Evolutionary conservation across 1,284 basidiomycete genomes (phyloP).

Genomic region (Sanguinoderma infundibulare): DNA sequence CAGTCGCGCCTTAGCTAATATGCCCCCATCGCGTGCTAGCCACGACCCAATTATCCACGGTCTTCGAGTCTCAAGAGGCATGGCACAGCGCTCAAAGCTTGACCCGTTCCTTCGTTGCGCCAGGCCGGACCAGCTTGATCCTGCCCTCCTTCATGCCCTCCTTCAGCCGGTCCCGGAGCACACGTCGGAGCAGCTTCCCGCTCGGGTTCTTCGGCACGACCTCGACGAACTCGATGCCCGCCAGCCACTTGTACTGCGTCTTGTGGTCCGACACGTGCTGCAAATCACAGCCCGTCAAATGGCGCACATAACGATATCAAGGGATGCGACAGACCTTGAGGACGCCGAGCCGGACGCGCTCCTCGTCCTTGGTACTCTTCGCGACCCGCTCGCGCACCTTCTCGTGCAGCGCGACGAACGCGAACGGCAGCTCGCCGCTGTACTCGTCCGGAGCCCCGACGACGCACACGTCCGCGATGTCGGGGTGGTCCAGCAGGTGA

Average conservation of each 20-base stretch:
- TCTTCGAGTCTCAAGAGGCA: too few relatives aligned
- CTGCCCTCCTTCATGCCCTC: constrained; percentile 22
- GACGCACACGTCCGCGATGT: constrained; percentile 60
- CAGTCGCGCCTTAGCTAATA: too few relatives aligned
- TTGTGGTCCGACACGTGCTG: constrained; percentile 33
- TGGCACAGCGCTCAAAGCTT: constrained; percentile 20
- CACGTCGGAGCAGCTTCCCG: constrained; percentile 30
- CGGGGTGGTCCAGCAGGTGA: constrained; percentile 68
- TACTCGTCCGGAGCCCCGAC: constrained; percentile 77
- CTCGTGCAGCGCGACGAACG: constrained; percentile 64
- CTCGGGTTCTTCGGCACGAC: constrained; percentile 32
- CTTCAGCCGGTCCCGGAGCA: constrained; percentile 27
- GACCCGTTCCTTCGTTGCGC: constrained; percentile 17
- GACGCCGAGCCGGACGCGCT: constrained; percentile 33
- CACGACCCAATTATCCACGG: too few relatives aligned
- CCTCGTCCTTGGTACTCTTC: constrained; percentile 38
- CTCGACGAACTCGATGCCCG: constrained; percentile 30
- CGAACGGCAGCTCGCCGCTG: constrained; percentile 79
- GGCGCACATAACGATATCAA: neutral
- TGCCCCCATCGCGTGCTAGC: too few relatives aligned
- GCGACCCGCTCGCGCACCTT: constrained; percentile 46
- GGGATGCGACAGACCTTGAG: constrained; percentile 26
- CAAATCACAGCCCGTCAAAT: constrained; percentile 17
- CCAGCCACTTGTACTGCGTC: constrained; percentile 31
- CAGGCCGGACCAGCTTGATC: constrained; percentile 19